Base-by-base conservation (phyloP, 2,329 filamentous ascomycete genomes). In the Cladosporium sp. region DNA sequence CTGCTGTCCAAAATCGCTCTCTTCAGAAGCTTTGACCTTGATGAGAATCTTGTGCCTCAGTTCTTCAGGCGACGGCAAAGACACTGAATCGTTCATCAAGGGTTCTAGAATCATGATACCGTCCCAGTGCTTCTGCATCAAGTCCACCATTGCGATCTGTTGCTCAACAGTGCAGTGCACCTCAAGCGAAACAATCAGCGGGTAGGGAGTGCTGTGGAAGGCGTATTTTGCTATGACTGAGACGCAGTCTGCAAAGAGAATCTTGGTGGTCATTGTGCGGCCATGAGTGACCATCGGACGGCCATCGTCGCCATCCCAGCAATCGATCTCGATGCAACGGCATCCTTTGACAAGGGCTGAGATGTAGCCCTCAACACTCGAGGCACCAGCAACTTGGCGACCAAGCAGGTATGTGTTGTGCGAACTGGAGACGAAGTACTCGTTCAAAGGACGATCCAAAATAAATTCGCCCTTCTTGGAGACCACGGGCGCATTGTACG, bases 391-490 rank as follows among this genome's bases (percentile, higher is more conserved):
- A 2, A 98, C 89, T 77, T 99, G 95, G 63, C 93, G 89, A 16
- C 95, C 95, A 5, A 96, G 84, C 0, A 99, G 88, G 74, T 99
- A 99, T 0, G 95, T 99, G 79, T 99, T 99, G 83, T 99, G 95
- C 1, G 95, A 98, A 81, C 93, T 97, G 1, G 94, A 98, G 70
- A 99, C 95, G 81, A 93, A 97, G 78, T 99, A 99, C 76, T 98
- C 94, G 76, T 96, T 97, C 76, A 98, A 82, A 0, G 95, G 95
- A 26, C 91, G 88, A 74, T 96, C 88, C 63, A 97, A 86, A 85
- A 53, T 71, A 13, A 71, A 70, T 32, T 76, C 73, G 46, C 65
- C 67, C 48, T 70, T 73, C 53, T 65, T 65, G 18, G 68, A 65
- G 13, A 65, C 51, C 13, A 74, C 67, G 8, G 74, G 73, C 7